phyloP scores from a whole-genome alignment of 331 rosid genomes.

The Phaseolus coccineus region DNA sequence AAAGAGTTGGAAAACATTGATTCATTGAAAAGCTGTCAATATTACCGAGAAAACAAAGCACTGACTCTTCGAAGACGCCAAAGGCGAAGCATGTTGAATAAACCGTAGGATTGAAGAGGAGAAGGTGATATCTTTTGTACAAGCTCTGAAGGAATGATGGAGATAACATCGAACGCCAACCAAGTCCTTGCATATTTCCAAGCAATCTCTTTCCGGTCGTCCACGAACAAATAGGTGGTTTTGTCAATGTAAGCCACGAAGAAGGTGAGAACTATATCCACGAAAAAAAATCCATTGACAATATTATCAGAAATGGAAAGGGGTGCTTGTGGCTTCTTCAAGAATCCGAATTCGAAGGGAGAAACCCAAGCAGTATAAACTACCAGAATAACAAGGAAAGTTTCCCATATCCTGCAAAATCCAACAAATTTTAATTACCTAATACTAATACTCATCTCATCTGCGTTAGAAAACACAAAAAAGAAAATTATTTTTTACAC shows the following conservation, averaged over 20 bases:
- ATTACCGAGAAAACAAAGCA: slow-evolving; percentile 81
- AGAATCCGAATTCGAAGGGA: slow-evolving; percentile 95
- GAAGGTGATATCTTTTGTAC: slow-evolving; percentile 60
- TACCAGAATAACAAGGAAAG: slow-evolving; percentile 78
- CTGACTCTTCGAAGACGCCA: slow-evolving; percentile 99
- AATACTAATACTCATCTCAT: background rate
- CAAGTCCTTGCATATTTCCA: slow-evolving; percentile 75
- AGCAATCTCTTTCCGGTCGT: slow-evolving; percentile 70
- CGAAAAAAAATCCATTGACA: slow-evolving; percentile 86
- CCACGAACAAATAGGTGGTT: slow-evolving; percentile 70
- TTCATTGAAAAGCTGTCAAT: background rate
- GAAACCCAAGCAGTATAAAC: slow-evolving; percentile 97
- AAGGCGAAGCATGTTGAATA: slow-evolving; percentile 93
- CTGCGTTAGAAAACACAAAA: background rate
- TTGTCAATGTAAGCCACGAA: slow-evolving; percentile 89
- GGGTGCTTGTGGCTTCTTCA: slow-evolving; percentile 66
- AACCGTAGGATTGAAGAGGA: slow-evolving; percentile 69
- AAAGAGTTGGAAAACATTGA: background rate
- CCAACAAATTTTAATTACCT: slow-evolving; percentile 33
- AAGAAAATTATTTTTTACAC: background rate
- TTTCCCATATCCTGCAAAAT: slow-evolving; percentile 81
- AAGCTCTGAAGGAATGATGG: slow-evolving; percentile 88
- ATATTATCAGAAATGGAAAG: slow-evolving; percentile 80
- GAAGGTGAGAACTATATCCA: slow-evolving; percentile 86
- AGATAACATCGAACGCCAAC: slow-evolving; percentile 77